Percentiles rank a stretch among this genome's conserved stretches.
Evolutionary conservation across 164 flowering plant species (phyloP).

Genomic region (Vitis vinifera): DNA sequence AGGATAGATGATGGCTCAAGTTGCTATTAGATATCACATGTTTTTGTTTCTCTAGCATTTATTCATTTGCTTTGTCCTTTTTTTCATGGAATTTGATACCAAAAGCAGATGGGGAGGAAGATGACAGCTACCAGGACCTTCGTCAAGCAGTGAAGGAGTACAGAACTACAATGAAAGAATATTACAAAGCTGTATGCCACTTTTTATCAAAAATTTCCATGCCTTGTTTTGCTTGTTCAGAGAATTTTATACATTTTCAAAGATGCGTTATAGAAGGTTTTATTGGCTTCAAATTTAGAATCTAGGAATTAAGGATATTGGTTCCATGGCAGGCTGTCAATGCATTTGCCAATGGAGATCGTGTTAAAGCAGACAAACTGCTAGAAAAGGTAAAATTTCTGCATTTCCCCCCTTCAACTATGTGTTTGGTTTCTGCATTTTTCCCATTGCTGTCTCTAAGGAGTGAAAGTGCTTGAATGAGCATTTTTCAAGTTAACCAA

Average conservation of each 20-base stretch:
- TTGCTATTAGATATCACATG: too few relatives aligned
- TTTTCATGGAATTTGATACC: constrained; percentile 1
- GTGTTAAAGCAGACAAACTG: constrained; percentile 36
- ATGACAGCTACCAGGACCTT: constrained; percentile 40
- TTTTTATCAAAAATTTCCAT: neutral
- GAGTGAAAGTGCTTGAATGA: too few relatives aligned
- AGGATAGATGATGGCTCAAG: too few relatives aligned
- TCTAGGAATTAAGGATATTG: neutral
- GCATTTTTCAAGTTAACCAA: neutral
- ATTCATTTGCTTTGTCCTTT: neutral
- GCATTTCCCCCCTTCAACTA: too few relatives aligned
- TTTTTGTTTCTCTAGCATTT: neutral
- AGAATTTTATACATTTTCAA: neutral
- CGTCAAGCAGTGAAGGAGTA: constrained; percentile 56
- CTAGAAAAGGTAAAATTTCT: constrained; percentile 42
- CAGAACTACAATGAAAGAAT: constrained; percentile 57
- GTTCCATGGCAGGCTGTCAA: constrained; percentile 48
- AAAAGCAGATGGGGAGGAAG: constrained; percentile 34
- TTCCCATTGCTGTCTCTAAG: neutral
- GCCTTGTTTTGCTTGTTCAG: neutral
- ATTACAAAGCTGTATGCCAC: constrained; percentile 61
- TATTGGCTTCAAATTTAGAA: neutral
- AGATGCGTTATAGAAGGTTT: neutral
- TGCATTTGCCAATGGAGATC: constrained; percentile 54
- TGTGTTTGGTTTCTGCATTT: neutral